These are phyloP conservation scores for Solanum chacoense DNA, from an alignment of 305 asterid genomes.

Conservation along the genomic window DNA sequence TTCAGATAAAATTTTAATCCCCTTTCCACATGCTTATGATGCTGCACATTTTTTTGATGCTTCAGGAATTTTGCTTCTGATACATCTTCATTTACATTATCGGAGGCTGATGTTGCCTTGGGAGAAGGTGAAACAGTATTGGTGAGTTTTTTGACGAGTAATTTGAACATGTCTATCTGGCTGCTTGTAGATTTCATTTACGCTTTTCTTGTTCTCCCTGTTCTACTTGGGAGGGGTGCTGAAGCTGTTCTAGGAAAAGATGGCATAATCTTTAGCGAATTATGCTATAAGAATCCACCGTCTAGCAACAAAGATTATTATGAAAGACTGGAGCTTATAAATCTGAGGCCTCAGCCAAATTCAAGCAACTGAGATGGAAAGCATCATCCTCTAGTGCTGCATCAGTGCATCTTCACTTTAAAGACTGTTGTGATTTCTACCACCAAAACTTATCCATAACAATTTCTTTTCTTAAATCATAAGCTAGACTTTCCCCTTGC, in stretches of 20 bases:
- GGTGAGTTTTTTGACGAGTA: slow-evolving; percentile 43
- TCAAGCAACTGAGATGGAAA: neutral
- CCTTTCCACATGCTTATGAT: neutral
- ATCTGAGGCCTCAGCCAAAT: neutral
- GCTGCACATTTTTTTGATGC: slow-evolving; percentile 10
- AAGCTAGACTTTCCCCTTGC: neutral
- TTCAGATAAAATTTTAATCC: neutral
- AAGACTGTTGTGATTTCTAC: neutral
- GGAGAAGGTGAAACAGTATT: slow-evolving; percentile 56
- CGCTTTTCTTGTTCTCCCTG: neutral
- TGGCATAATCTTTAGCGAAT: neutral
- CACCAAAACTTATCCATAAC: neutral
- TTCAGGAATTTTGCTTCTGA: slow-evolving; percentile 54
- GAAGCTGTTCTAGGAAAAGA: neutral
- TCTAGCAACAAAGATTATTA: neutral
- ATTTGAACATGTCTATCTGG: neutral
- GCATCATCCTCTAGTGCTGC: neutral
- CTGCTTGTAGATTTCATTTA: slow-evolving; percentile 1
- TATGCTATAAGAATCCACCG: neutral
- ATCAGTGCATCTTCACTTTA: neutral
- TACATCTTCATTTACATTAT: slow-evolving; percentile 44
- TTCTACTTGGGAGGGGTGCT: neutral
- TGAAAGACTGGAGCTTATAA: neutral
- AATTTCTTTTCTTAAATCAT: neutral
- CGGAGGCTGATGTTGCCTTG: slow-evolving; percentile 64